Evolutionary conservation across 345 rosid genomes (phyloP).

Genomic region (Acer negundo): DNA sequence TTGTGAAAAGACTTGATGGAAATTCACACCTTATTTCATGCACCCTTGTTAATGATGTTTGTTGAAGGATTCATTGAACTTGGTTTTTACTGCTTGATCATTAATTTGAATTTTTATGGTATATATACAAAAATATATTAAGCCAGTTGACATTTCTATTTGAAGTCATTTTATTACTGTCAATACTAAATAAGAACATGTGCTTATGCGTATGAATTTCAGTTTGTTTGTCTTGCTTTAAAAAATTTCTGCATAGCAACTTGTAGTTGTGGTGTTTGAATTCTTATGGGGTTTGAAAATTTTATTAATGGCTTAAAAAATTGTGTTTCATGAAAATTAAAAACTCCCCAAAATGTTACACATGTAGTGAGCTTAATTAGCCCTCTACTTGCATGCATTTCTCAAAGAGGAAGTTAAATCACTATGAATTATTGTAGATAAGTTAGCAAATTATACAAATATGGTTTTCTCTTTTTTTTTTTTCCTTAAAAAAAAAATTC

Average conservation of each 20-base stretch:
- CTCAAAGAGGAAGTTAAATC: neutral
- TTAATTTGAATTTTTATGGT: constrained; percentile 9
- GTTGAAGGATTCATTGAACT: neutral
- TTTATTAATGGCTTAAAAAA: neutral
- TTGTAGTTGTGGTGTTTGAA: neutral
- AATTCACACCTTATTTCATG: neutral
- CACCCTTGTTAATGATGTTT: neutral
- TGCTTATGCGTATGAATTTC: neutral
- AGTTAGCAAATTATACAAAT: neutral
- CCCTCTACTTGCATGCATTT: neutral
- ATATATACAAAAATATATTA: neutral
- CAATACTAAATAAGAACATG: neutral
- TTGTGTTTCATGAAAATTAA: neutral
- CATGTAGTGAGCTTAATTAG: neutral
- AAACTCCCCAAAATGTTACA: neutral
- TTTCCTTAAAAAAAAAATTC: no score
- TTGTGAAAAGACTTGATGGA: neutral
- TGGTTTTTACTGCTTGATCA: neutral
- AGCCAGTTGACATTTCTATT: neutral
- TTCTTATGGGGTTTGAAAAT: neutral
- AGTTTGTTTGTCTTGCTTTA: neutral
- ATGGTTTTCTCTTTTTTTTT: neutral
- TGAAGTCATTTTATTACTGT: neutral
- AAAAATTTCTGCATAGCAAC: neutral
- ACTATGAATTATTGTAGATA: neutral